Evolutionary conservation across 257 asterid species (phyloP), one percentile per base, ranked within the genome.

Genomic region (Vinca minor): DNA sequence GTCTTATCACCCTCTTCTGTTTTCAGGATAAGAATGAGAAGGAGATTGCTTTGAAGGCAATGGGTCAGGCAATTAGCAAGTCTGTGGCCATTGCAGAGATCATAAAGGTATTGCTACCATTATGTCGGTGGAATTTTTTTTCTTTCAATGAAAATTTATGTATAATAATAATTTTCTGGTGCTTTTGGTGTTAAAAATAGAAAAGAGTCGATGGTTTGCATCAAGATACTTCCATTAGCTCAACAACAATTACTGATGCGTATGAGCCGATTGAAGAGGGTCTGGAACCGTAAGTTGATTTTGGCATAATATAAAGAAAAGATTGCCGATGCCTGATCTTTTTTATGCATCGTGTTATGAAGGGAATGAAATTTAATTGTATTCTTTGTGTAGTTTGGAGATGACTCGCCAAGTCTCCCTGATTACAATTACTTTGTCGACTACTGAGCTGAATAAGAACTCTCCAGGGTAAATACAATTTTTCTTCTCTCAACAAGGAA

Each of bases 1-100:
- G 28, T 38, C 28, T 26, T 32, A 17, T 39, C 21, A 5, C 47
- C 15, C 32, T n/a, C 29, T 50, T 31, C 3, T 46, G n/a, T 35
- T 56, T 18, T 18, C 74, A 83, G 86, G 89, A 81, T 38, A 81
- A 78, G 64, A 52, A 50, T 31, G 82, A 59, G 65, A 67, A 78
- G 39, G 86, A 83, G 71, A 66, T 80, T 31, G 72, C 74, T 26
- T 67, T 83, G 76, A 80, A 80, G 76, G 89, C 84, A 50, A 81
- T 78, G 84, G 89, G 86, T 32, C 84, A 83, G 71, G 86, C 89
- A 56, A 83, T 83, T 65, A 83, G 86, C 44, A 83, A 83, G 82
- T 69, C 84, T 20, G 86, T 83, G 62, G 72, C 79, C 49, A 64
- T 83, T 69, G 84, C 86, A 29, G 88, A 83, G 82, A 76, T 80